Conservation (phyloP, 106 monocot genomes). For the Platanthera zijinensis region DNA sequence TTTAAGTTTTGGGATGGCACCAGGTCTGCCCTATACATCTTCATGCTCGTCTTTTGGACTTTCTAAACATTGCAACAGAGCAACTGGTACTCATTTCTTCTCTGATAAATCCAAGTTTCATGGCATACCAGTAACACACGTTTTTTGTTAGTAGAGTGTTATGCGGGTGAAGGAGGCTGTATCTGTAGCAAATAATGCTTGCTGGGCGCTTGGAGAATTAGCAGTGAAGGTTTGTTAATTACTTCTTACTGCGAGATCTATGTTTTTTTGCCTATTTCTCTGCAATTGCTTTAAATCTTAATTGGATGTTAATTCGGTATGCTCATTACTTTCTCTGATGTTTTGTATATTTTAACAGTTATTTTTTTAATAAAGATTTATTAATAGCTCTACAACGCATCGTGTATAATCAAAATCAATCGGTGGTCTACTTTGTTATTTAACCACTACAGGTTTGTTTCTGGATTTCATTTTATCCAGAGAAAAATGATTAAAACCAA, state of each 20-base stretch:
- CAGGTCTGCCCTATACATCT: constrained; percentile 97
- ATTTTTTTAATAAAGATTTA: not conserved
- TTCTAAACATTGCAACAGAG: constrained; percentile 74
- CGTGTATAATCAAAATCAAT: not conserved
- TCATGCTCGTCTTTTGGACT: constrained; percentile 71
- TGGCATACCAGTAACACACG: not conserved
- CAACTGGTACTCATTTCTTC: constrained; percentile 55
- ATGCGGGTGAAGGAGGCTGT: constrained; percentile 54
- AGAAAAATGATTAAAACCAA: not conserved
- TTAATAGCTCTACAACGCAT: not conserved
- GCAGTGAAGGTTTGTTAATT: constrained; percentile 70
- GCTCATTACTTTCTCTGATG: not conserved
- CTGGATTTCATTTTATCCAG: not conserved
- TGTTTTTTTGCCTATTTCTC: not conserved
- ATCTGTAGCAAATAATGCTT: constrained; percentile 98
- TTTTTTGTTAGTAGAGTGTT: constrained; percentile 36
- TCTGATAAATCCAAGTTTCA: not conserved
- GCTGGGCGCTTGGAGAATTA: constrained; percentile 99
- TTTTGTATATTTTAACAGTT: not conserved
- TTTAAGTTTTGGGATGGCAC: not conserved
- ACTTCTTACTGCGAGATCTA: not conserved
- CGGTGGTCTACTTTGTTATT: not conserved
- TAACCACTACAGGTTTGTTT: not conserved
- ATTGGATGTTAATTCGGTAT: not conserved
- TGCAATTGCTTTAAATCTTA: not conserved